phyloP scores from a whole-genome alignment of 768 basidiomycete species.

The Tylopilus subfusipes region DNA sequence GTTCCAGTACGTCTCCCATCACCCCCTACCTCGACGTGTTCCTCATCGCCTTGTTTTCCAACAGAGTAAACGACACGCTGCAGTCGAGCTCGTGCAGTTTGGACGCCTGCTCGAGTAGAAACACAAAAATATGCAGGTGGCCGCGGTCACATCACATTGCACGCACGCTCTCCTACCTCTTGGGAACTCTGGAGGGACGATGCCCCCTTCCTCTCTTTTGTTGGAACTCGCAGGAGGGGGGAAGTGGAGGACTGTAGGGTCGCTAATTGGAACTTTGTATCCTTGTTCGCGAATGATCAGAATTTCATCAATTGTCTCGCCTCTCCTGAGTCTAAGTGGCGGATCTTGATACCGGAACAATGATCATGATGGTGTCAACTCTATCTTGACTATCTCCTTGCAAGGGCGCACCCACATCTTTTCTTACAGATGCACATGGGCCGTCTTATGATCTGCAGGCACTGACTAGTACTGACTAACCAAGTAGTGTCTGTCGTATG shows the following conservation, averaged over 20 bases:
- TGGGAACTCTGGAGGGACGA: slow-evolving; percentile 19
- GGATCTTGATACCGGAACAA: too few species aligned
- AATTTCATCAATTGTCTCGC: not conserved
- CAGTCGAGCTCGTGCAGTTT: slow-evolving; percentile 29
- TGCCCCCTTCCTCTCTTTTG: slow-evolving; percentile 16
- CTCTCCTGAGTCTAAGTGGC: not conserved
- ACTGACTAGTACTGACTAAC: too few species aligned
- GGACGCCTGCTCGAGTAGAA: slow-evolving; percentile 13
- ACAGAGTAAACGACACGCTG: slow-evolving; percentile 36
- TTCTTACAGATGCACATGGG: too few species aligned
- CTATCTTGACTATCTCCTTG: too few species aligned
- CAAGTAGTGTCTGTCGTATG: too few species aligned
- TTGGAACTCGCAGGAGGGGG: slow-evolving; percentile 22
- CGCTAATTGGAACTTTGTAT: slow-evolving; percentile 24
- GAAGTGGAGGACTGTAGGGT: slow-evolving; percentile 22
- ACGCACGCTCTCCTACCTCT: slow-evolving; percentile 28
- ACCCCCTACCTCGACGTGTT: not conserved
- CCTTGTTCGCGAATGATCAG: slow-evolving; percentile 17
- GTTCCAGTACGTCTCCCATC: slow-evolving; percentile 68
- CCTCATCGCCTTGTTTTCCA: not conserved
- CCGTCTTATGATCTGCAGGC: too few species aligned
- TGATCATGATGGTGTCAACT: too few species aligned
- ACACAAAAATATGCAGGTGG: slow-evolving; percentile 13
- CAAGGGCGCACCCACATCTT: too few species aligned
- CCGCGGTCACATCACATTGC: slow-evolving; percentile 19